Conservation (phyloP, 1,284 basidiomycete genomes). For the Leccinum angustisporum region DNA sequence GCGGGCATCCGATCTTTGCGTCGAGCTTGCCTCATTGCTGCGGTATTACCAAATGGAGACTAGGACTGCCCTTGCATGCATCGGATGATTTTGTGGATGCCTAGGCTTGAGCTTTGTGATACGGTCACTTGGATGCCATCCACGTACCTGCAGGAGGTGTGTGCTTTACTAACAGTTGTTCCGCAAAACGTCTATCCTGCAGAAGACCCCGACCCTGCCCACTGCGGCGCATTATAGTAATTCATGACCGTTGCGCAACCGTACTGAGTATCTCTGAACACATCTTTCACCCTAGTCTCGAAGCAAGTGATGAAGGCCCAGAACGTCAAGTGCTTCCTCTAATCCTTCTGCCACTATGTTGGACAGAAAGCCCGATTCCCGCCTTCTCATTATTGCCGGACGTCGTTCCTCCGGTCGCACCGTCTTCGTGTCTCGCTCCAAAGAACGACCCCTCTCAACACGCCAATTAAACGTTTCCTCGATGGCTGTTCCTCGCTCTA, state of each 20-base stretch:
- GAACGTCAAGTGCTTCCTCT: background rate
- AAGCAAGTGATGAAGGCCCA: background rate
- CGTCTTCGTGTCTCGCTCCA: background rate
- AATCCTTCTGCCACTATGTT: background rate
- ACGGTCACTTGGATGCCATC: background rate
- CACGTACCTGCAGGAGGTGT: conserved; percentile 7
- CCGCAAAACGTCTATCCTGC: background rate
- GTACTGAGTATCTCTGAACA: background rate
- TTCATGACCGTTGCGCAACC: conserved; percentile 9
- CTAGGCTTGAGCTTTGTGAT: background rate
- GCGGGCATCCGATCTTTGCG: background rate
- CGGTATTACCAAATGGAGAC: background rate
- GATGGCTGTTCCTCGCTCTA: conserved; percentile 22
- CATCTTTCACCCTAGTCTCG: background rate
- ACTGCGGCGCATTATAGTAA: conserved; percentile 10
- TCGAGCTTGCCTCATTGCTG: background rate
- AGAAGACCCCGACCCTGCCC: background rate
- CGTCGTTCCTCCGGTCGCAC: background rate
- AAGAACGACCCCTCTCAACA: conserved; percentile 9
- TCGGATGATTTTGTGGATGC: conserved; percentile 1
- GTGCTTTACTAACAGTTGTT: background rate
- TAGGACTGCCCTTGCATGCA: background rate
- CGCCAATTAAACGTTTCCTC: conserved; percentile 25
- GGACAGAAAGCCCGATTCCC: background rate
- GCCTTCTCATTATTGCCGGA: background rate